Conservation (phyloP, 2,329 filamentous ascomycete genomes). For the Ophiosphaerella narmari region DNA sequence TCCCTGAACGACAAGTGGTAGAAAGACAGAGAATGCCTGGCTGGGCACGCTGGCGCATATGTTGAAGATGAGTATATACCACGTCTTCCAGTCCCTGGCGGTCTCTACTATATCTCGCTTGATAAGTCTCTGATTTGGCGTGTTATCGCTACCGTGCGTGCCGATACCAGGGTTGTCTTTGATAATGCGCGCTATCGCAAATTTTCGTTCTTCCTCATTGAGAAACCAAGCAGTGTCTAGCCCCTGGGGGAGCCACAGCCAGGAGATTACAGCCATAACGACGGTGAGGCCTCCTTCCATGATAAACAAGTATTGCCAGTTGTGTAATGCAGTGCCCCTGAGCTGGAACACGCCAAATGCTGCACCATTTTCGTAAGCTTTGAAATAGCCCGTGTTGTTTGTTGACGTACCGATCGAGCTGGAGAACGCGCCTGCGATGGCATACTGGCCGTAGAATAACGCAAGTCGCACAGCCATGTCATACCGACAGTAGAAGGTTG, state of each 20-base stretch:
- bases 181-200: conserved; percentile 19
- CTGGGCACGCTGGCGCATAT: conserved; percentile 49
- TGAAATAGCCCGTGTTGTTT: too few relatives aligned
- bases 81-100: conserved; percentile 26
- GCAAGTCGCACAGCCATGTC: conserved; percentile 52
- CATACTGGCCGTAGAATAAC: conserved; percentile 51
- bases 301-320: conserved; percentile 54
- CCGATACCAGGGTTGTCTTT: conserved; percentile 13
- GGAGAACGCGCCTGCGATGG: conserved; percentile 49
- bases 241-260: conserved; percentile 33
- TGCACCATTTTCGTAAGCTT: background rate
- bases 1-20: conserved; percentile 54
- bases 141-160: conserved; percentile 1
- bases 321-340: conserved; percentile 48
- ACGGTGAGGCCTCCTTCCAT: conserved; percentile 47
- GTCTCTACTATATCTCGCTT: conserved; percentile 23
- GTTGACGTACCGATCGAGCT: conserved; percentile 41
- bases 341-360: conserved; percentile 55
- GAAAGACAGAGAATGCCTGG: conserved; percentile 48
- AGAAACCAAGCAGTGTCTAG: conserved; percentile 44
- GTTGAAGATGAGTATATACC: conserved; percentile 42
- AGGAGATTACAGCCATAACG: conserved; percentile 34
- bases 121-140: conserved; percentile 13
- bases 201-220: conserved; percentile 30
- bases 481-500: conserved; percentile 53